A percentile compares a stretch with the other conserved stretches of the same genome.
Conservation (phyloP, 2,329 filamentous ascomycete species). For the Dryadomyces sulphureus region DNA sequence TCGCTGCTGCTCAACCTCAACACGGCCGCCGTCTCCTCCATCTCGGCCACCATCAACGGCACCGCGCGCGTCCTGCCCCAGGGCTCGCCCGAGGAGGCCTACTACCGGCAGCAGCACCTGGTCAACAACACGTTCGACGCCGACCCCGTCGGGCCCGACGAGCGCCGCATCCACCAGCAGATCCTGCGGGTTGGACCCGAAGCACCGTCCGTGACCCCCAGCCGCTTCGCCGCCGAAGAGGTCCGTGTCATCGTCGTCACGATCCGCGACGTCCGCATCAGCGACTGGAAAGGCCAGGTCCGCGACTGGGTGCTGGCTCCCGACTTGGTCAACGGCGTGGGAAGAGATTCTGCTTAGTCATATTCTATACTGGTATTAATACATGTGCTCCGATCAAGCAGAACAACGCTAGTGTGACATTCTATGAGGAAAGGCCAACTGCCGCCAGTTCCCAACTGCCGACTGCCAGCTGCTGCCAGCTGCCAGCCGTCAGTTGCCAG, state of each 20-base stretch:
- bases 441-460: too few relatives aligned
- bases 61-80: constrained; percentile 56
- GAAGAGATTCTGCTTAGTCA: too few relatives aligned
- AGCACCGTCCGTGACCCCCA: constrained; percentile 29
- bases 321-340: too few relatives aligned
- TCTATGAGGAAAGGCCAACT: too few relatives aligned
- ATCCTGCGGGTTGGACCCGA: constrained; percentile 17
- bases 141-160: constrained; percentile 22
- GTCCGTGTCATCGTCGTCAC: constrained; percentile 77
- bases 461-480: too few relatives aligned
- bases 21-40: constrained; percentile 71
- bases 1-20: constrained; percentile 82
- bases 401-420: constrained; percentile 5
- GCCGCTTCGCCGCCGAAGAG: constrained; percentile 67
- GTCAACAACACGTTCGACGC: constrained; percentile 80
- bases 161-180: constrained; percentile 22
- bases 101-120: constrained; percentile 69
- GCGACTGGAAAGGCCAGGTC: constrained; percentile 90
- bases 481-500: too few relatives aligned
- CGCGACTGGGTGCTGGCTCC: constrained; percentile 52
- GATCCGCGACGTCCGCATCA: constrained; percentile 74
- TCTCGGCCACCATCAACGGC: constrained; percentile 91
- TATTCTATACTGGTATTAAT: background rate
- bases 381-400: background rate
- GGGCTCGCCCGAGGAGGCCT: constrained; percentile 70